phyloP scores from a whole-genome alignment of 192 early-diverging fungal species.

The Phlyctochytrium bullatum region DNA sequence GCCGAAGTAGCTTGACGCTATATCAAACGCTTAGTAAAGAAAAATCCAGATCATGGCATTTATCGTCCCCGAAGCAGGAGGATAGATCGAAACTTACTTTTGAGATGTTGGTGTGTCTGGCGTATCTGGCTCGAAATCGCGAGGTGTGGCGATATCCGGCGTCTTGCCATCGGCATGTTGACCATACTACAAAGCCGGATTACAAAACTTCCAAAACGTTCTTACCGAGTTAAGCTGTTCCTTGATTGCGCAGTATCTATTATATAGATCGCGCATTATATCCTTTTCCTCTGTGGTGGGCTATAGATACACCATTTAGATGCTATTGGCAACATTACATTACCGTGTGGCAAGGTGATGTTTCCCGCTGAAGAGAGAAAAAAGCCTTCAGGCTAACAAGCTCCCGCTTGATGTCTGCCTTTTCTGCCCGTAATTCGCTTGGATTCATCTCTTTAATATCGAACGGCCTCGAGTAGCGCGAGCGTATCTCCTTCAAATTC shows the following conservation, averaged over 20 bases:
- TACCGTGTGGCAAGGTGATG: slow-evolving; percentile 1
- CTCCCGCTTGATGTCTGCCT: slow-evolving; percentile 25
- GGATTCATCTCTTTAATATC: slow-evolving; percentile 20
- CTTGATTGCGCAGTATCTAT: slow-evolving; percentile 32
- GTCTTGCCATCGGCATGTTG: too few relatives aligned
- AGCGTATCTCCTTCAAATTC: slow-evolving; percentile 12
- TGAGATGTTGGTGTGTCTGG: too few relatives aligned
- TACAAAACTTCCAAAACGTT: too few relatives aligned
- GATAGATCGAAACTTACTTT: too few relatives aligned
- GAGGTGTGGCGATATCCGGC: too few relatives aligned
- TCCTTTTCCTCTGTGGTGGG: slow-evolving; percentile 17
- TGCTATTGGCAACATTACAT: neutral
- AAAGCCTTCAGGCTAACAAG: slow-evolving; percentile 15
- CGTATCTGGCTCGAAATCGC: too few relatives aligned
- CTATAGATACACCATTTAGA: too few relatives aligned
- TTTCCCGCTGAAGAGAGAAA: slow-evolving; percentile 8
- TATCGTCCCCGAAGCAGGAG: too few relatives aligned
- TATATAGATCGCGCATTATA: slow-evolving; percentile 29
- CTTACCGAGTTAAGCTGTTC: too few relatives aligned
- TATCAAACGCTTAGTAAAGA: neutral
- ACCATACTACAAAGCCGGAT: too few relatives aligned
- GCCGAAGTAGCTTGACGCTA: slow-evolving; percentile 24
- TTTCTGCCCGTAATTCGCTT: slow-evolving; percentile 24
- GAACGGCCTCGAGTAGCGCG: slow-evolving; percentile 10
- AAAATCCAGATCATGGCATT: too few relatives aligned